Evolutionary conservation across 2,329 filamentous ascomycete species (phyloP).

Genomic region (Pezicula carpinea): DNA sequence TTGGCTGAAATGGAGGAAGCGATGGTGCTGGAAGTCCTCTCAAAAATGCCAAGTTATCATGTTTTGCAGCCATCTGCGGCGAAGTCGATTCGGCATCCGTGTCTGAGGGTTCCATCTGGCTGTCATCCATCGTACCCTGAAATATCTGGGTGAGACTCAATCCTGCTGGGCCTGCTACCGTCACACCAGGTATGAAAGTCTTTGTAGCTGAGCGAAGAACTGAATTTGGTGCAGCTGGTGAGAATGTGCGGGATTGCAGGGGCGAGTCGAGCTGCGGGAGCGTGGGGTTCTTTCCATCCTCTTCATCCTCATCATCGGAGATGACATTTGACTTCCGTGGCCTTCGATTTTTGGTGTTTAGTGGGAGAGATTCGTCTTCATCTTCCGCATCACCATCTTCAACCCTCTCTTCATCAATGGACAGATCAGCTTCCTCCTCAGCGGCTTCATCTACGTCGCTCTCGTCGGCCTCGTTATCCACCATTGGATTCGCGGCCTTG

Average conservation of each 20-base stretch:
- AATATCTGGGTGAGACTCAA: slow-evolving; percentile 87
- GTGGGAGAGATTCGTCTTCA: slow-evolving; percentile 7
- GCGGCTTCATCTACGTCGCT: slow-evolving; percentile 33
- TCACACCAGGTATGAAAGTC: slow-evolving; percentile 64
- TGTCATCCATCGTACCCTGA: slow-evolving; percentile 77
- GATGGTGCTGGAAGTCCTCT: slow-evolving; percentile 46
- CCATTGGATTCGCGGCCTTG: slow-evolving; percentile 28
- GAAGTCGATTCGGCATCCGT: slow-evolving; percentile 15
- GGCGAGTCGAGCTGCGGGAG: slow-evolving; percentile 22
- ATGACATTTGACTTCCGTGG: slow-evolving; percentile 26
- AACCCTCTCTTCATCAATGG: slow-evolving; percentile 26
- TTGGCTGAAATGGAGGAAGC: slow-evolving; percentile 39
- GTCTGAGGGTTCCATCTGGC: slow-evolving; percentile 30
- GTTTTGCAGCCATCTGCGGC: slow-evolving; percentile 16
- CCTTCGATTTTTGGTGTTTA: slow-evolving; percentile 12
- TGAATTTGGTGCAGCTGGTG: slow-evolving; percentile 51
- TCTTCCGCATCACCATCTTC: slow-evolving; percentile 25
- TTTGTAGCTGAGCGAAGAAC: slow-evolving; percentile 66
- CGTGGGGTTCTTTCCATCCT: slow-evolving; percentile 29
- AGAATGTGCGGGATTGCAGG: slow-evolving; percentile 34
- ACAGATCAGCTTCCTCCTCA: slow-evolving; percentile 22
- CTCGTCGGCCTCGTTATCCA: slow-evolving; percentile 31
- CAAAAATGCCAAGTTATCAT: slow-evolving; percentile 45
- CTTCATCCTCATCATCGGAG: slow-evolving; percentile 39
- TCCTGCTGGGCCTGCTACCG: slow-evolving; percentile 54